Base-by-base conservation (phyloP, 768 basidiomycete species). In the Leccinum aurantiacum region DNA sequence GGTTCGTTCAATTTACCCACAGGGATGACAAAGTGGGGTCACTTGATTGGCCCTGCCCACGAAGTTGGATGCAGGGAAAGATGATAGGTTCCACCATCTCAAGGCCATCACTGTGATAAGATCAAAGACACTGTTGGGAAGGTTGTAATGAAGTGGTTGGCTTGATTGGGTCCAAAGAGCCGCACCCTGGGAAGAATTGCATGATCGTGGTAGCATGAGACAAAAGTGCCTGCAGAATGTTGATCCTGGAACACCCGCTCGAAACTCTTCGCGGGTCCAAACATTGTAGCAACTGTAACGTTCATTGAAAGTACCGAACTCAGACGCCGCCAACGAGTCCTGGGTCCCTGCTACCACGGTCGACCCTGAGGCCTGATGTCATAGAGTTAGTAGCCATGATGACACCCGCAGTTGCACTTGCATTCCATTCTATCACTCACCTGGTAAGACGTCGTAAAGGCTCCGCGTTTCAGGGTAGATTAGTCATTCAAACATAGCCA, bases 241-340 rank as follows among this genome's bases (percentile, higher is more conserved):
- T 22, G 38, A 25, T 11, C 19, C 6, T 9, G 10, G 9, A n/a
- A 33, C 15, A 22, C 22, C 14, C 24, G 6, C 44, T 54, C 53
- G 37, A 64, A 63, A 64, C 62, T 41, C 31, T 50, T 60, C 63
- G 63, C 53, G 57, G 53, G 48, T 35, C 10, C 29, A 29, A 29
- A 29, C 29, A 29, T 29, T 29, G 29, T 29, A 29, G 29, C 8
- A 29, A n/a, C n/a, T n/a, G n/a, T n/a, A n/a, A 29, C 2, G 27
- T 29, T 29, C 11, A 33, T 33, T 33, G 37, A n/a, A 37, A 10
- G 46, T 19, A 17, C 14, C 2, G 31, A 22, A 51, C 31, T 17
- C 19, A 3, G 15, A 48, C 31, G 31, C 31, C 5, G 44, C n/a
- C 37, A 17, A 46, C 29, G 10, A 44, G 44, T 44, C 44, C 10